Conservation (phyloP, 768 basidiomycete species). For the Steccherinum ochraceum region DNA sequence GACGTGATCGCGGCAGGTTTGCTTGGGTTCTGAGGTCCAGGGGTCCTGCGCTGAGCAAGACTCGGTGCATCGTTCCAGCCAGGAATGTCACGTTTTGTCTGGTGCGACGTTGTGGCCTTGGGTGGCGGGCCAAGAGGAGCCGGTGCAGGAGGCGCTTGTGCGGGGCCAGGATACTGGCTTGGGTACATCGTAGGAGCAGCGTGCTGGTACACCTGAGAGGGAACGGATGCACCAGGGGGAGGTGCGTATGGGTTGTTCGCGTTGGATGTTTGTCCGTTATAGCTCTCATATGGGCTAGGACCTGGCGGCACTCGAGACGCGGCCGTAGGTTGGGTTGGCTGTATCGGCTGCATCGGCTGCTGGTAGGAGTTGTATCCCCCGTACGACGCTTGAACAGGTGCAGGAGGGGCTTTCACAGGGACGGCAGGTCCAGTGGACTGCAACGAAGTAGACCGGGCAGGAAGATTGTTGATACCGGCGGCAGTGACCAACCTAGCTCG, state of each 20-base stretch:
- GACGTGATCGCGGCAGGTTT: constrained; percentile 76
- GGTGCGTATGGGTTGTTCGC: constrained; percentile 22
- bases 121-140: constrained; percentile 44
- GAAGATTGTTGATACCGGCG: constrained; percentile 22
- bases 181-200: constrained; percentile 2
- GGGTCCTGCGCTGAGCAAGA: constrained; percentile 40
- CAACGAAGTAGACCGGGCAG: constrained; percentile 20
- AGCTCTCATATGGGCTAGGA: background rate
- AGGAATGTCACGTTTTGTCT: constrained; percentile 50
- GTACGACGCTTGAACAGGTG: constrained; percentile 15
- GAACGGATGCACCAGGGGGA: constrained; percentile 27
- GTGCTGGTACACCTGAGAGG: constrained; percentile 13
- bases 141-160: constrained; percentile 9
- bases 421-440: constrained; percentile 10
- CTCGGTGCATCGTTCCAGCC: constrained; percentile 93
- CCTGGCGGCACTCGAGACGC: constrained; percentile 12
- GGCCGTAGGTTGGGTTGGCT: constrained; percentile 10
- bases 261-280: constrained; percentile 12
- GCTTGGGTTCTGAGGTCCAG: constrained; percentile 37
- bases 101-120: constrained; percentile 41
- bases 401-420: constrained; percentile 13
- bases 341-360: constrained; percentile 15
- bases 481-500: constrained; percentile 41
- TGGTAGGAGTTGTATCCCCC: constrained; percentile 17
- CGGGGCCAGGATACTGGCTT: background rate